phyloP scores from a whole-genome alignment of 192 early-diverging fungal species.

The Tieghemiomyces parasiticus region DNA sequence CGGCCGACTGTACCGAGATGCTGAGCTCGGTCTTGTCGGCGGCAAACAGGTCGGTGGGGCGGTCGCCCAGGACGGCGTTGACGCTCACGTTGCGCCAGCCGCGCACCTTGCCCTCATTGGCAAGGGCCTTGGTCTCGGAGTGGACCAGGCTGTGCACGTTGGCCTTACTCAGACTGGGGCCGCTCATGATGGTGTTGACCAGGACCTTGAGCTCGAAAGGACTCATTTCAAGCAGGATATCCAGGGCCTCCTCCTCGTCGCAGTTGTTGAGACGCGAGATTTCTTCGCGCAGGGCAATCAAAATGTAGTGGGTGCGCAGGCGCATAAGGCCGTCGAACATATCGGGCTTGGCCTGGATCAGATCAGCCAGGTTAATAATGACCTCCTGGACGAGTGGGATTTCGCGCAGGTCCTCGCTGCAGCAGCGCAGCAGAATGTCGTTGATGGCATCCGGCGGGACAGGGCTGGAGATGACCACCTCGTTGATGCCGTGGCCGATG shows the following conservation, averaged over 20 bases:
- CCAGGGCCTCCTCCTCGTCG: constrained; percentile 64
- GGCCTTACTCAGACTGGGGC: constrained; percentile 25
- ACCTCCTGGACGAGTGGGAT: constrained; percentile 74
- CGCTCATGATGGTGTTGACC: constrained; percentile 53
- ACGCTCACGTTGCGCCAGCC: constrained; percentile 10
- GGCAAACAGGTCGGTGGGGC: constrained; percentile 7
- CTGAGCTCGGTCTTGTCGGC: constrained; percentile 15
- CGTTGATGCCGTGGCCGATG: constrained; percentile 49
- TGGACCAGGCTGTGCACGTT: constrained; percentile 2
- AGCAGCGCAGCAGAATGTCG: constrained; percentile 41
- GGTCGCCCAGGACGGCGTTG: constrained; percentile 17
- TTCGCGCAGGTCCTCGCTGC: constrained; percentile 64
- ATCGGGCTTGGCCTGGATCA: constrained; percentile 44
- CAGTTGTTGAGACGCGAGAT: constrained; percentile 54
- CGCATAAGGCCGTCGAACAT: constrained; percentile 76
- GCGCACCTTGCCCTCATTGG: background rate
- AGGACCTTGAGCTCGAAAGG: constrained; percentile 69
- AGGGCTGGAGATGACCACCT: constrained; percentile 52
- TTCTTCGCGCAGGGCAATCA: constrained; percentile 78
- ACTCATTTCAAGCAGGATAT: constrained; percentile 54
- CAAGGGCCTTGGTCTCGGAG: background rate
- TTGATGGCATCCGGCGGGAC: constrained; percentile 50
- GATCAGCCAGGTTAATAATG: constrained; percentile 57
- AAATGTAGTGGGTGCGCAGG: constrained; percentile 64
- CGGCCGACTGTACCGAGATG: constrained; percentile 53